Base-by-base conservation (phyloP, 352 stramenopile genomes). In the Globisporangium mamillatum region DNA sequence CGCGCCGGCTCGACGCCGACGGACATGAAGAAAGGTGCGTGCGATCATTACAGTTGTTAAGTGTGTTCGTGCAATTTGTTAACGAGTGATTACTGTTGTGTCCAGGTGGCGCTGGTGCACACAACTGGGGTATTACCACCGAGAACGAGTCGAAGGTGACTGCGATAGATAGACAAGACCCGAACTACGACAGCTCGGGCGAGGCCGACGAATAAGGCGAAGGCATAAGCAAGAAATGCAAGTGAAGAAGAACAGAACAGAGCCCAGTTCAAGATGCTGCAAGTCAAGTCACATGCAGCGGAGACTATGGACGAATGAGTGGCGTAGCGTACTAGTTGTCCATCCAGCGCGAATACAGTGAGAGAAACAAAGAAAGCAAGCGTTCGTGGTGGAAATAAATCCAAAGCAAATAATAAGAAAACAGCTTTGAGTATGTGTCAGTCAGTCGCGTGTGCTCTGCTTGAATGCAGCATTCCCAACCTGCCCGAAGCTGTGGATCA, bases 161-260 rank as follows among this genome's bases (percentile, higher is more conserved):
- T 3, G 75, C 83, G 4, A 59, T 93, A 48, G 88, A 95, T 68
- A 76, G 78, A 32, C 81, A 89, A 25, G 88, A 93, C 64, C 88
- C 85, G 5, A 95, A 95, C 75, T 95, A 95, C 69, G 81, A 18
- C 84, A 87, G 32, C 84, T 78, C 67, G 81, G 89, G 36, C 88
- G 85, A 54, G 78, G 85, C 68, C 16, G 55, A 60, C 5, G 55
- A 60, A 16, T 60, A 22, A 60, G 27, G 53, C 32, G 53, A 57
- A n/a, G 12, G 1, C 3, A 25, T 25, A 56, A 22, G 16, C 3
- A 2, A 25, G 16, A 22, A 44, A 18, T 36, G 36, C 10, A 3
- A 38, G 16, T n/a, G 36, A 36, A 60, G 32, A 4, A 58, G 16
- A 24, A 20, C 20, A 38, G 32, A 8, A 46, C 24, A 44, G 4